Evolutionary conservation across 768 basidiomycete species (phyloP).

Genomic region (Chalciporus piperatus): DNA sequence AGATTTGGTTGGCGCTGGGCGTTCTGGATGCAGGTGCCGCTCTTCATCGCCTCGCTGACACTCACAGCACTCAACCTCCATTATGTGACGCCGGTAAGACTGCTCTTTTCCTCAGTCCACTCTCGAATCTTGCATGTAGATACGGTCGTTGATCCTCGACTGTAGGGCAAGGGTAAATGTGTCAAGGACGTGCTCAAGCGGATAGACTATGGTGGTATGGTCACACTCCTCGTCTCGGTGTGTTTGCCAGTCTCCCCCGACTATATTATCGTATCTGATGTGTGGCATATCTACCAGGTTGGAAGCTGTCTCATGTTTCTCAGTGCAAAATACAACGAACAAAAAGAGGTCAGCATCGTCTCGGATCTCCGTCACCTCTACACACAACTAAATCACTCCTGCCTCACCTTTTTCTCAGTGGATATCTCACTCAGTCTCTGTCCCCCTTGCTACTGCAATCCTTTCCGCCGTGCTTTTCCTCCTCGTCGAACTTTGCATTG

Average conservation of each 20-base stretch:
- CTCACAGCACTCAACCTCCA: neutral
- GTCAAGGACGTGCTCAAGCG: slow-evolving; percentile 7
- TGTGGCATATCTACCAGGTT: slow-evolving; percentile 3
- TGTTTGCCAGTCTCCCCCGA: neutral
- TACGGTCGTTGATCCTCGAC: neutral
- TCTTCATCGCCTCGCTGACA: slow-evolving; percentile 4
- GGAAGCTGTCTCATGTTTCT: slow-evolving; percentile 11
- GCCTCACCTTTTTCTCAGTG: slow-evolving; percentile 3
- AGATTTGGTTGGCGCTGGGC: slow-evolving; percentile 21
- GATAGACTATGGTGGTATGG: slow-evolving; percentile 15
- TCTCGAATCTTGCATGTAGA: neutral
- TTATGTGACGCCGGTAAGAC: slow-evolving; percentile 13
- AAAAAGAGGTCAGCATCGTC: neutral
- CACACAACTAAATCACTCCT: neutral
- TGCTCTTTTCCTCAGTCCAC: neutral
- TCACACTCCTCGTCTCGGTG: slow-evolving; percentile 7
- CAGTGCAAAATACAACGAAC: slow-evolving; percentile 15
- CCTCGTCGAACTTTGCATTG: slow-evolving; percentile 3
- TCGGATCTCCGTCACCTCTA: neutral
- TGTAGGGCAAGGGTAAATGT: slow-evolving; percentile 7
- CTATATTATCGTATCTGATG: neutral
- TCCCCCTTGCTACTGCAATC: slow-evolving; percentile 8
- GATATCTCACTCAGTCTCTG: slow-evolving; percentile 3
- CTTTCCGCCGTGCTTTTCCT: slow-evolving; percentile 8
- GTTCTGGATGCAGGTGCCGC: slow-evolving; percentile 11